Evolutionary conservation across 352 stramenopile genomes (phyloP), one percentile per base, ranked within the genome.

Genomic region (Globisporangium irregulare): DNA sequence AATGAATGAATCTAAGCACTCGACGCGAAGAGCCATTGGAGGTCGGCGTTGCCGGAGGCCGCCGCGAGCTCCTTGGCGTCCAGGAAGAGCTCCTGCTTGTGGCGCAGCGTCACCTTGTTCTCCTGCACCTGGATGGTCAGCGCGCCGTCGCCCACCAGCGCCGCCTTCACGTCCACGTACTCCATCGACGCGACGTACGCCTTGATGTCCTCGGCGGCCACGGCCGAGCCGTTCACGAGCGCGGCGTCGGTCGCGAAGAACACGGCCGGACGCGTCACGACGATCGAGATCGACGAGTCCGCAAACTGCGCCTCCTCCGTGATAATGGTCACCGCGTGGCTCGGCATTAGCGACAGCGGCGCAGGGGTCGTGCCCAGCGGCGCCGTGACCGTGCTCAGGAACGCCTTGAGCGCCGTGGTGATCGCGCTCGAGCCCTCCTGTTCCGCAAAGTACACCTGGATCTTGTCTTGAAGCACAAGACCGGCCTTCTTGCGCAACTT

Each of bases 401-500:
- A 92, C 60, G 71, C 72, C 69, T 87, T 73, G 63, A 95, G 76
- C 3, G 87, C 85, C 63, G 76, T 73, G 7, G 83, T 76, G 74
- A 95, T 92, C 14, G 76, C 71, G 51, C 64, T 63, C 50, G 87
- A 80, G 32, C 80, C 86, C 3, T 79, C 75, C 59, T 91, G 72
- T 73, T 98, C 86, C 54, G 79, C 59, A 63, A 96, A 98, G 82
- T 98, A 99, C 5, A 99, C 93, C 70, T 99, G 95, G 67, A 99
- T 96, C 72, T 96, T 92, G 81, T 99, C 97, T 70, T 91, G 89
- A 41, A 98, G 76, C 62, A 97, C 91, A 6, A 99, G 82, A 6
- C 97, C 97, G 15, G 95, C 91, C 72, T 91, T 95, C 82, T 99
- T 99, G 46, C 98, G 87, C 59, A 99, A 81, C 80, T 99, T 99